These are phyloP conservation scores for Mucor ambiguus DNA, from an alignment of 371 early-diverging fungal genomes.

Conservation along the genomic window DNA sequence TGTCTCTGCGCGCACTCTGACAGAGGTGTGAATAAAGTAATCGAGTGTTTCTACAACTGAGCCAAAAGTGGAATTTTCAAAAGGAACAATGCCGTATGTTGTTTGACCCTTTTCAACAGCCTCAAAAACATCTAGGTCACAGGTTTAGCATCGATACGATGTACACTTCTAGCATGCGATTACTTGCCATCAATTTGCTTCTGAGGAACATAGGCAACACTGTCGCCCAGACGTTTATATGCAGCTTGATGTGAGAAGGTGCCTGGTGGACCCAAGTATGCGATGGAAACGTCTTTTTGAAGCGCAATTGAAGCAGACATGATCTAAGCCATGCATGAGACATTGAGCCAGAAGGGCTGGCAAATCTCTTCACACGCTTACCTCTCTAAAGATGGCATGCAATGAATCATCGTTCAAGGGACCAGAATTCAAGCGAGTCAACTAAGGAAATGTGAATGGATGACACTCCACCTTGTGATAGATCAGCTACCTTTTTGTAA, in stretches of 20 bases:
- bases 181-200: constrained; percentile 57
- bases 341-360: background rate
- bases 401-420: constrained; percentile 78
- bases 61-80: constrained; percentile 93
- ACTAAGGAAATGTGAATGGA: constrained; percentile 35
- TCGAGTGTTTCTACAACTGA: constrained; percentile 86
- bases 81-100: constrained; percentile 92
- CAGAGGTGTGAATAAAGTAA: constrained; percentile 61
- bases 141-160: constrained; percentile 3
- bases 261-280: constrained; percentile 92
- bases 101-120: constrained; percentile 78
- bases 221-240: constrained; percentile 79
- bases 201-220: constrained; percentile 73
- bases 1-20: constrained; percentile 64
- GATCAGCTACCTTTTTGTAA: constrained; percentile 57
- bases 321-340: constrained; percentile 41
- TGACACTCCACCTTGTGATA: background rate
- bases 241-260: constrained; percentile 95
- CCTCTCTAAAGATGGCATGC: constrained; percentile 85
- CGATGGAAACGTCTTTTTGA: constrained; percentile 80
- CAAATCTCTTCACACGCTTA: constrained; percentile 9
- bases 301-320: constrained; percentile 91
- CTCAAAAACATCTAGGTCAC: constrained; percentile 67
- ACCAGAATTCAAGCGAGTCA: constrained; percentile 75
- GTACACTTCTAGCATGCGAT: background rate